phyloP scores from a whole-genome alignment of 768 basidiomycete genomes.

The Pleurotus platypus region DNA sequence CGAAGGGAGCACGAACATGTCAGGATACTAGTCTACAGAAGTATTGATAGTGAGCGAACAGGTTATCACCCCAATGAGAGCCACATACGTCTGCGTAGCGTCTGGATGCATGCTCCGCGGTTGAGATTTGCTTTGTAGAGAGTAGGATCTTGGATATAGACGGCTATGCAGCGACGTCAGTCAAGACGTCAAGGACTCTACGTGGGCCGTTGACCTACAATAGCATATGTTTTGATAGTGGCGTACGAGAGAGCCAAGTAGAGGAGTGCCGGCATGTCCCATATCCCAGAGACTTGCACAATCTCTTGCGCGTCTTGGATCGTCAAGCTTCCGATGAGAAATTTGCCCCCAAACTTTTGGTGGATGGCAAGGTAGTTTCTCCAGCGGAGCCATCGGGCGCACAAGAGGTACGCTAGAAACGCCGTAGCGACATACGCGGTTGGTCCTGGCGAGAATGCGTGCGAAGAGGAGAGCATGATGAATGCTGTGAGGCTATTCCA shows the following conservation, averaged over 20 bases:
- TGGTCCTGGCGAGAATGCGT: too few species aligned
- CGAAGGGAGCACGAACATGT: constrained; percentile 23
- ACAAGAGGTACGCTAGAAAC: constrained; percentile 16
- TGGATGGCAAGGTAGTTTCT: constrained; percentile 38
- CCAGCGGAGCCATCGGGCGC: constrained; percentile 39
- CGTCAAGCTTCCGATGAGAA: constrained; percentile 27
- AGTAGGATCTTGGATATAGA: constrained; percentile 39
- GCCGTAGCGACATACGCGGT: too few species aligned
- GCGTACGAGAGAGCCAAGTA: constrained; percentile 41
- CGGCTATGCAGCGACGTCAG: constrained; percentile 26
- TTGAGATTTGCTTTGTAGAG: constrained; percentile 38
- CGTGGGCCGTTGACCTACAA: constrained; percentile 29
- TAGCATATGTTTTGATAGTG: constrained; percentile 48
- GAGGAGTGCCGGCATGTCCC: constrained; percentile 42
- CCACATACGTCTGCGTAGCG: constrained; percentile 47
- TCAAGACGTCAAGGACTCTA: not conserved
- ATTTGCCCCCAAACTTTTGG: constrained; percentile 29
- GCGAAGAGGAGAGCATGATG: too few species aligned
- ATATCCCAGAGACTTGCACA: constrained; percentile 25
- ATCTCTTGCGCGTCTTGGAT: constrained; percentile 45
- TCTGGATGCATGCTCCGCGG: constrained; percentile 30
- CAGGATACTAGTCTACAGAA: constrained; percentile 37
- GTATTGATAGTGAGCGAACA: not conserved
- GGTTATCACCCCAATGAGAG: not conserved
- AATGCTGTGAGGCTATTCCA: too few species aligned